Evolutionary conservation across 805 yeast species (phyloP), one percentile per base, ranked within the genome.

Genomic region (Barnettozyma sucrosica): DNA sequence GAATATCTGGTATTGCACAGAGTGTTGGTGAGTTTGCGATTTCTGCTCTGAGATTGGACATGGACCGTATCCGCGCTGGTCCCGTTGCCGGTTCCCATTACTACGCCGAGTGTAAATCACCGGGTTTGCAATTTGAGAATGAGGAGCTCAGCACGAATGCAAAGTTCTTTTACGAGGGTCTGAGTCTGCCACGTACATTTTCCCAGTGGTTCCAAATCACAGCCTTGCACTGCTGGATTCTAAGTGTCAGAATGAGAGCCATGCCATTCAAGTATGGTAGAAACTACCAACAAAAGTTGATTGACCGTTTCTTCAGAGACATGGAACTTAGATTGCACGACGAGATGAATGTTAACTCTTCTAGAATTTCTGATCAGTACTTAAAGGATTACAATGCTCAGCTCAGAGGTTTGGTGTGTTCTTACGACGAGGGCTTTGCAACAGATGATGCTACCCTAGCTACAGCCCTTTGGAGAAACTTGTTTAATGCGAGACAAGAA

Each of bases 131-230:
- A 64, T 83, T 76, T 54, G 86, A 83, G n/a, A 74, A 83, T 50
- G 90, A 84, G 61, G 82, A 79, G 34, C 69, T 86, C 36, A 76
- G 86, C 4, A 80, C 77, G 18, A 76, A 86, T 5, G 96, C 97
- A 2, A 71, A 70, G 46, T 93, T 88, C 63, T 93, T 89, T 74
- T 93, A 89, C 63, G 85, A 87, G 46, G 85, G 90, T 11, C 70
- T 93, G 48, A 83, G 79, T 23, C 70, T 93, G 59, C 96, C 96
- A 32, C 75, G 77, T 62, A 84, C 97, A 1, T 90, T 92, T 62
- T 80, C 92, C n/a, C 95, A 89, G 66, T 92, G 97, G 96, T 92
- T 84, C 65, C 98, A 92, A 67, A 85, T 93, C 52, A 86, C 96
- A 7, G 73, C 84, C 1, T 73, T 93, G 55, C 99, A 93, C 66